These are phyloP conservation scores for Datisca glomerata DNA, from an alignment of 306 rosid genomes.

Conservation along the genomic window DNA sequence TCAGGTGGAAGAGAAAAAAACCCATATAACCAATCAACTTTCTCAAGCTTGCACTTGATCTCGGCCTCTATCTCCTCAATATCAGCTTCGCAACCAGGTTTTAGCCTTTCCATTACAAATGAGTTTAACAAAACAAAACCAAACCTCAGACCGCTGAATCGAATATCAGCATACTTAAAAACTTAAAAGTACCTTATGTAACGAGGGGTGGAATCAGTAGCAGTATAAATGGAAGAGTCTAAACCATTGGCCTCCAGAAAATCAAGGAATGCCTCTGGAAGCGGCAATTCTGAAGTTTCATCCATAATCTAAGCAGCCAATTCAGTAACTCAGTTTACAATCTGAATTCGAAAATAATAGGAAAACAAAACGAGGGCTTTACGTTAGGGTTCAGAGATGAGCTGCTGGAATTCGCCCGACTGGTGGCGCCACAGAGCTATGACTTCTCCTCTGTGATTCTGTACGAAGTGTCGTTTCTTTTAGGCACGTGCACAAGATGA, in stretches of 20 bases:
- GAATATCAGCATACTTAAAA: neutral
- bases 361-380: neutral
- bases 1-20: conserved; percentile 64
- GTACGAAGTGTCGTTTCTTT: no score
- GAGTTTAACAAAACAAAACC: neutral
- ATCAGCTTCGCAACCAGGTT: conserved; percentile 55
- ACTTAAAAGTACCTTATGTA: conserved; percentile 48
- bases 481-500: no score
- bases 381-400: no score
- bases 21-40: conserved; percentile 56
- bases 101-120: conserved; percentile 33
- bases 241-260: conserved; percentile 56
- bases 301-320: conserved; percentile 22
- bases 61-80: conserved; percentile 57
- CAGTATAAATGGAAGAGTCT: conserved; percentile 57
- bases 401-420: no score
- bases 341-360: neutral
- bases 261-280: conserved; percentile 51
- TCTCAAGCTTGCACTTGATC: conserved; percentile 44
- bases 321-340: neutral
- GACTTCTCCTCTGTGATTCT: no score
- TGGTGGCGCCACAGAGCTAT: no score
- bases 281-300: conserved; percentile 20
- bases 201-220: conserved; percentile 62
- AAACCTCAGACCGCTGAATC: neutral